Evolutionary conservation across 352 stramenopile genomes (phyloP).

Genomic region (Phytophthora capsici): DNA sequence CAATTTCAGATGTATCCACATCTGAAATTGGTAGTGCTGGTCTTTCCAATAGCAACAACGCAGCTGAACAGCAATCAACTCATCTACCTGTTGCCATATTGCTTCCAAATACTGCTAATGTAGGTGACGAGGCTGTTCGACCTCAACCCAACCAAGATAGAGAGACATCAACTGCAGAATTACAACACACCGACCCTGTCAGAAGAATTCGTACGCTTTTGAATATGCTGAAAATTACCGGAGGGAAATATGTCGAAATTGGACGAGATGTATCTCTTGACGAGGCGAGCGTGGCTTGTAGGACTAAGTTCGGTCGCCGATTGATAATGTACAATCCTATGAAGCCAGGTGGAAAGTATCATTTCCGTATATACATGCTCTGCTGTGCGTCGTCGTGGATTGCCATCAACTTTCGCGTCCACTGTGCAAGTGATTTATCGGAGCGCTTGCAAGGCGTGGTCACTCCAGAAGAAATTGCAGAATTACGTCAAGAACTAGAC

Average conservation of each 20-base stretch:
- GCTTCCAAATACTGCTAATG: too few relatives aligned
- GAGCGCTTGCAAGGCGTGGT: conserved; percentile 23
- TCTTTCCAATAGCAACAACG: too few relatives aligned
- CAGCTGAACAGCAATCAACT: background rate
- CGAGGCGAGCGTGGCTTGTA: background rate
- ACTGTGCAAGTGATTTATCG: conserved; percentile 30
- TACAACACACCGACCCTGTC: background rate
- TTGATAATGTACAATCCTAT: conserved; percentile 9
- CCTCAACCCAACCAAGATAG: background rate
- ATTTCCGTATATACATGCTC: conserved; percentile 43
- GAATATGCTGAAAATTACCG: conserved; percentile 17
- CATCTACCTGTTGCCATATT: background rate
- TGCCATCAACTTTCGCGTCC: conserved; percentile 33
- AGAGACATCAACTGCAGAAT: background rate
- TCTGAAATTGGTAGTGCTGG: too few relatives aligned
- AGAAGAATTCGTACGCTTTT: conserved; percentile 12
- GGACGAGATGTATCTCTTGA: background rate
- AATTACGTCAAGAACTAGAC: conserved; percentile 12
- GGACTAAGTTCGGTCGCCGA: conserved; percentile 3
- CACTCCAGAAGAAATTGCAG: background rate
- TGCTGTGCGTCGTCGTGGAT: conserved; percentile 41
- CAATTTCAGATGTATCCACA: too few relatives aligned
- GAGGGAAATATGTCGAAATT: conserved; percentile 8
- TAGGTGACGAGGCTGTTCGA: background rate
- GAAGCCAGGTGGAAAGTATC: conserved; percentile 41